A percentile compares a stretch with the other conserved stretches of the same genome.
phyloP scores from a whole-genome alignment of 1,284 basidiomycete genomes.

The Marasmius sp. region DNA sequence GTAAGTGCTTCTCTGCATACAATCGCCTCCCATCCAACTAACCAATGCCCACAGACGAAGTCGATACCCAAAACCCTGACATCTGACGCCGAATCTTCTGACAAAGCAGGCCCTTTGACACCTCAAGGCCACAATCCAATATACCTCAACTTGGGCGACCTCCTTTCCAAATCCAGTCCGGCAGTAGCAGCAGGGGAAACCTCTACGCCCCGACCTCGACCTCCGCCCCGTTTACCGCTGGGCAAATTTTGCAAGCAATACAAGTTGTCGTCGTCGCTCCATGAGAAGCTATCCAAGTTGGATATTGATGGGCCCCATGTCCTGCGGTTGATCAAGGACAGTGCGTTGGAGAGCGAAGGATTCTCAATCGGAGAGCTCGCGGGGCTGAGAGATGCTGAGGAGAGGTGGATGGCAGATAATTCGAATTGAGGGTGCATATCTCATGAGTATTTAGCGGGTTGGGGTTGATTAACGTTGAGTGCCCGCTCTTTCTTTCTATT shows the following conservation, averaged over 20 bases:
- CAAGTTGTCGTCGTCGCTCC: background rate
- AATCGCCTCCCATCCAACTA: background rate
- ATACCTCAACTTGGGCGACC: background rate
- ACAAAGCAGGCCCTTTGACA: background rate
- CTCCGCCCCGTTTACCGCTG: background rate
- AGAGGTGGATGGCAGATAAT: background rate
- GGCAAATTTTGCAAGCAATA: background rate
- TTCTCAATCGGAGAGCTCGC: background rate
- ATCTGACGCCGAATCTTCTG: background rate
- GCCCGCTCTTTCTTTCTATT: too few relatives aligned
- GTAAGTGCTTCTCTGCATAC: background rate
- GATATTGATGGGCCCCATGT: slow-evolving; percentile 1
- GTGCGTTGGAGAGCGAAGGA: background rate
- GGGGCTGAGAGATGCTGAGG: slow-evolving; percentile 1
- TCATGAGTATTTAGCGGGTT: too few relatives aligned
- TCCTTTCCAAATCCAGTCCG: background rate
- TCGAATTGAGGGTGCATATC: too few relatives aligned
- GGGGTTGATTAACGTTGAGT: too few relatives aligned
- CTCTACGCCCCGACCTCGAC: background rate
- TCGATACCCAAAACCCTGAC: background rate
- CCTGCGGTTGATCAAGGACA: background rate
- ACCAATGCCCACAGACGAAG: background rate
- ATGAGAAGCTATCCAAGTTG: background rate
- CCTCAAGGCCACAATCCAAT: background rate
- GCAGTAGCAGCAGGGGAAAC: background rate